A percentile compares a stretch with the other conserved stretches of the same genome.
These are phyloP conservation scores for Fusarium fracticaudum DNA, from an alignment of 2,329 filamentous ascomycete species.

Conservation along the genomic window DNA sequence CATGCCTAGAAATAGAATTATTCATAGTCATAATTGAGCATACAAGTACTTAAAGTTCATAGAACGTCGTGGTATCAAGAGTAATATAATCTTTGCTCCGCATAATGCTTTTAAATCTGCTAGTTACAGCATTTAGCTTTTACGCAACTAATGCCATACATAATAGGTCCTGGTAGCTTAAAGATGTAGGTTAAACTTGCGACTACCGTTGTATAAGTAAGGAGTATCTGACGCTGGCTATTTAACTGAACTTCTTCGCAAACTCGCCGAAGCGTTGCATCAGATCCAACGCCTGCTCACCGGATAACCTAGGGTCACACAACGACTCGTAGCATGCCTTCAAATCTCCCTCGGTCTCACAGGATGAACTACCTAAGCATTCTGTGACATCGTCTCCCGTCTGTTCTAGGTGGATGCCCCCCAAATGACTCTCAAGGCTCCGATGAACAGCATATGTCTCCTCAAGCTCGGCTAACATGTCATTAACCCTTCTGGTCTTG, in stretches of 20 bases:
- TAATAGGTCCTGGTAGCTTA: rapidly evolving
- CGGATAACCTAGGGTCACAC: background rate
- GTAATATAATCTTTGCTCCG: background rate
- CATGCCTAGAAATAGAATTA: rapidly evolving
- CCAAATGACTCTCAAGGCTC: background rate
- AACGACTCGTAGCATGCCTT: background rate
- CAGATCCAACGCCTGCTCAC: background rate
- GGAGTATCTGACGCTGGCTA: background rate
- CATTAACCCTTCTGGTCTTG: background rate
- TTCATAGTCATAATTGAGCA: rapidly evolving
- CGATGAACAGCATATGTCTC: background rate
- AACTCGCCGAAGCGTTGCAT: background rate
- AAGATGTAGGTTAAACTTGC: background rate
- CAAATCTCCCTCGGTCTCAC: background rate
- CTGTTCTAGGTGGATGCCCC: background rate
- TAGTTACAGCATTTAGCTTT: background rate
- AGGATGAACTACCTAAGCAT: background rate
- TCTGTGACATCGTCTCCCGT: background rate
- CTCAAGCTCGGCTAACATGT: background rate
- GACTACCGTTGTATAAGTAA: rapidly evolving
- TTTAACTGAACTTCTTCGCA: background rate
- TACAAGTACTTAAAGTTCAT: rapidly evolving
- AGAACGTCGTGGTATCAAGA: too few relatives aligned
- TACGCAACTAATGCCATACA: rapidly evolving
- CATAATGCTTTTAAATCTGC: rapidly evolving